These are phyloP conservation scores for Sphenostylis stenocarpa DNA, from an alignment of 306 rosid genomes.

Conservation along the genomic window DNA sequence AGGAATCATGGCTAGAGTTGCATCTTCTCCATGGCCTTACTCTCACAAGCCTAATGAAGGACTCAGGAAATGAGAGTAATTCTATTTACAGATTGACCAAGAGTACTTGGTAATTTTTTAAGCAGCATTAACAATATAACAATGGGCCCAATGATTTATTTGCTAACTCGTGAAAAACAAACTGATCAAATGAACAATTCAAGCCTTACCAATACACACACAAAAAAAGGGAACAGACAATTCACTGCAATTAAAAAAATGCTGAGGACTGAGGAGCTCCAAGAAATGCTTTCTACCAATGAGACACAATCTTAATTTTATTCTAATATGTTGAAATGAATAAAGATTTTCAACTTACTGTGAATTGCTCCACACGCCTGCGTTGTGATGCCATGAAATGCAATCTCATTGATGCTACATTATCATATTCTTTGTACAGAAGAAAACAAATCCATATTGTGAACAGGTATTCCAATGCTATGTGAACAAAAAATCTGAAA, in stretches of 20 bases:
- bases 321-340: not conserved
- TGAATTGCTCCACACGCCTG: constrained; percentile 84
- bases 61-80: not conserved
- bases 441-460: constrained; percentile 77
- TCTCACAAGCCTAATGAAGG: not conserved
- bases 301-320: not conserved
- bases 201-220: not conserved
- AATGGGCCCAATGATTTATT: not conserved
- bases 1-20: not conserved
- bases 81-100: not conserved
- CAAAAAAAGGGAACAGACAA: not conserved
- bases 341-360: constrained; percentile 51
- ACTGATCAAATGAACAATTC: not conserved
- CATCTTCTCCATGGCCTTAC: not conserved
- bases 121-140: not conserved
- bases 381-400: constrained; percentile 77
- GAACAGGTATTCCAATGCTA: constrained; percentile 84
- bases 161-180: not conserved
- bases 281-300: not conserved
- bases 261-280: constrained; percentile 10
- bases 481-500: constrained; percentile 89
- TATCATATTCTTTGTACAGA: constrained; percentile 77
- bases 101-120: not conserved
- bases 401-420: constrained; percentile 72
- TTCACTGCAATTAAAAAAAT: not conserved